phyloP scores from a whole-genome alignment of 768 basidiomycete genomes.

The Termitomyces sp. region DNA sequence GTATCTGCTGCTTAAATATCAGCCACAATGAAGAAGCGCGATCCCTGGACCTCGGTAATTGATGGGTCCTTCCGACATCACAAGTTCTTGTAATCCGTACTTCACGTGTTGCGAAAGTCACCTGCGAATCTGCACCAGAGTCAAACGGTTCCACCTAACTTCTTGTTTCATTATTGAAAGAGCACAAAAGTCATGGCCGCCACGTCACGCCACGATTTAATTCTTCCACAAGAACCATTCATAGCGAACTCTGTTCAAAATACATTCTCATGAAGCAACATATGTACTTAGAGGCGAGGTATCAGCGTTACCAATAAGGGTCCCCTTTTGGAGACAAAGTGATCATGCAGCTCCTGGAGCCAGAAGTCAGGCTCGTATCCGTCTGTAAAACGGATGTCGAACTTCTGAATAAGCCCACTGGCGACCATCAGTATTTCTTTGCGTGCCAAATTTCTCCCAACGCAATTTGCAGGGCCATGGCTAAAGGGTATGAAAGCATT shows the following conservation, averaged over 20 bases:
- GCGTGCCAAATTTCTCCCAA: conserved; percentile 36
- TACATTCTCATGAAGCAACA: not conserved
- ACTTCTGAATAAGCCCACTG: conserved; percentile 30
- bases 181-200: not conserved
- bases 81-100: not conserved
- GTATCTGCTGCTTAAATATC: not conserved
- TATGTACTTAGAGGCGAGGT: not conserved
- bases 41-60: not conserved
- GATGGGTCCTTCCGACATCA: not conserved
- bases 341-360: conserved; percentile 9
- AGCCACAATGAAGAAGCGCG: not conserved
- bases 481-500: conserved; percentile 42
- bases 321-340: conserved; percentile 9
- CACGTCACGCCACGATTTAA: not conserved
- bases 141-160: not conserved
- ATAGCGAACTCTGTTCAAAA: not conserved
- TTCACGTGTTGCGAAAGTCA: not conserved
- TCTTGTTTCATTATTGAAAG: no score
- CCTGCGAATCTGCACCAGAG: not conserved
- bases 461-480: conserved; percentile 37
- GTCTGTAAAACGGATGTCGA: conserved; percentile 33
- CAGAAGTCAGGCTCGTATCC: conserved; percentile 20
- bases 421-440: conserved; percentile 36
- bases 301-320: conserved; percentile 1
- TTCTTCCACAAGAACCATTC: not conserved